phyloP scores from a whole-genome alignment of 371 early-diverging fungal genomes.

The Circinella minor region DNA sequence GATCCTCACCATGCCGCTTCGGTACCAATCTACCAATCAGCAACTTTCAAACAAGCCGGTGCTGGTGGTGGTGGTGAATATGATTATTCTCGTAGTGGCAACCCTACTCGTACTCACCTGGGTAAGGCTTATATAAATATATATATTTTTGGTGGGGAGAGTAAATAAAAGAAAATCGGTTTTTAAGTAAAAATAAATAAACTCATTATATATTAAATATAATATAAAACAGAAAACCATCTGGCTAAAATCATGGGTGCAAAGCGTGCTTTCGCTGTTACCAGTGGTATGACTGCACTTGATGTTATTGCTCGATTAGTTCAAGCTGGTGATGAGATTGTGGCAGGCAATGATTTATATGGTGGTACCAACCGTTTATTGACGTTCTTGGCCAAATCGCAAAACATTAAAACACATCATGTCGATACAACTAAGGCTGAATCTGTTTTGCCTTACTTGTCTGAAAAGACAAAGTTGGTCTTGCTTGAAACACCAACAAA shows the following conservation, averaged over 20 bases:
- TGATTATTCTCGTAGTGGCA: conserved; percentile 91
- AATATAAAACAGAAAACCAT: conserved; percentile 68
- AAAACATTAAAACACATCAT: conserved; percentile 80
- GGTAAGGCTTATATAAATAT: conserved; percentile 50
- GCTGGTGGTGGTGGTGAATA: conserved; percentile 87
- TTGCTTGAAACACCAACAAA: conserved; percentile 92
- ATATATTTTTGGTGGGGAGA: too few species aligned
- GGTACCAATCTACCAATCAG: conserved; percentile 95
- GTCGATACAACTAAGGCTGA: conserved; percentile 79
- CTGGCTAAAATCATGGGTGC: conserved; percentile 87
- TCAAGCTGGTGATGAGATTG: conserved; percentile 80
- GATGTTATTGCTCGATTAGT: conserved; percentile 85
- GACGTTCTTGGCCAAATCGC: conserved; percentile 68
- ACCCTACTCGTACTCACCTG: conserved; percentile 87
- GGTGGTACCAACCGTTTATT: conserved; percentile 90
- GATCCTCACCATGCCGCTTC: conserved; percentile 93
- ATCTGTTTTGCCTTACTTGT: conserved; percentile 63
- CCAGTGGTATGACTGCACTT: conserved; percentile 90
- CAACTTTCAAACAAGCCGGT: conserved; percentile 91
- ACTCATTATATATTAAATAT: too few species aligned
- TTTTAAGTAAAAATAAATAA: too few species aligned
- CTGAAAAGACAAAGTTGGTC: conserved; percentile 79
- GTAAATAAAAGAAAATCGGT: not conserved
- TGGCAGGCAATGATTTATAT: conserved; percentile 91
- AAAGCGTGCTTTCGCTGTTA: conserved; percentile 75